A percentile compares a stretch with the other conserved stretches of the same genome.
Conservation (phyloP, 2,329 filamentous ascomycete genomes). For the Acrocalymma vagum region DNA sequence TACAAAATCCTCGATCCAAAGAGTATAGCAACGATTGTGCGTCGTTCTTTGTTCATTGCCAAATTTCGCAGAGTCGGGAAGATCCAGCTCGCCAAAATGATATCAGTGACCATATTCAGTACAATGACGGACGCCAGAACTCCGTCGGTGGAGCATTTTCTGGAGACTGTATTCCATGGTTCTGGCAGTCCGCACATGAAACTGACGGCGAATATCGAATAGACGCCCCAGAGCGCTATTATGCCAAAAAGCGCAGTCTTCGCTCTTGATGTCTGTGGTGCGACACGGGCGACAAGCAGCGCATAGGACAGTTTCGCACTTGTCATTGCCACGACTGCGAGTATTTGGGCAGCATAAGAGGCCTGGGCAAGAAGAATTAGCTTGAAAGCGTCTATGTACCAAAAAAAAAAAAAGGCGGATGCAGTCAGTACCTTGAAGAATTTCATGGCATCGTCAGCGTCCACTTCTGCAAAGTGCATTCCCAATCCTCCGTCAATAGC, state of each 20-base stretch:
- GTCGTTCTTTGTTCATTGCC: conserved; percentile 20
- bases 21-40: conserved; percentile 14
- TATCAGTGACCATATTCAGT: conserved; percentile 30
- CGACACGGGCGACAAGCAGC: conserved; percentile 26
- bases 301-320: conserved; percentile 25
- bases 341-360: conserved; percentile 16
- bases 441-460: conserved; percentile 3
- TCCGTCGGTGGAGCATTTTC: conserved; percentile 19
- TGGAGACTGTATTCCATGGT: conserved; percentile 11
- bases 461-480: conserved; percentile 10
- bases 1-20: conserved; percentile 26
- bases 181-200: conserved; percentile 27
- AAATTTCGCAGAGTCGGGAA: conserved; percentile 29
- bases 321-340: conserved; percentile 20
- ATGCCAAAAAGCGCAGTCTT: conserved; percentile 18
- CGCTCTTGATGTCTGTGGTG: conserved; percentile 17
- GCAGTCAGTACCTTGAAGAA: conserved; percentile 23
- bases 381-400: neutral
- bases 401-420: neutral
- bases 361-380: too few species aligned
- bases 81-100: conserved; percentile 32
- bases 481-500: conserved; percentile 26
- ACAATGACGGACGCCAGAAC: conserved; percentile 24
- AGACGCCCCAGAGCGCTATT: conserved; percentile 19
- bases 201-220: conserved; percentile 17